Evolutionary conservation across 257 asterid genomes (phyloP).

Genomic region (Penstemon newberryi): DNA sequence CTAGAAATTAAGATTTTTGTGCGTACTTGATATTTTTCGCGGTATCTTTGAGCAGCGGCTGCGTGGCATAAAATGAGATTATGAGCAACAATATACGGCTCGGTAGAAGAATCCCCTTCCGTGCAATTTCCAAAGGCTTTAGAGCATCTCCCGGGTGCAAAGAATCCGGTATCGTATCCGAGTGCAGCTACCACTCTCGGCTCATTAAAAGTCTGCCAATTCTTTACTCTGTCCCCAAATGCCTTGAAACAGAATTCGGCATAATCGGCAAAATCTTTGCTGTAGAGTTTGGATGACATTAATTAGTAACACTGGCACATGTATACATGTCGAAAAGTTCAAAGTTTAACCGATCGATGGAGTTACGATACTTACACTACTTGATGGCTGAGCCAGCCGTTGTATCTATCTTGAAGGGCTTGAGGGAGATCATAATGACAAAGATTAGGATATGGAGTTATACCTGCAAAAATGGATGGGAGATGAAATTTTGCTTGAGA

Average conservation of each 20-base stretch:
- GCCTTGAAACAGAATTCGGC: constrained; percentile 91
- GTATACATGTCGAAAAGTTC: background rate
- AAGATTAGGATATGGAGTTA: constrained; percentile 83
- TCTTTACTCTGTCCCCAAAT: constrained; percentile 86
- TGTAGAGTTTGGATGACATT: constrained; percentile 32
- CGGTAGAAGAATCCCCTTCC: constrained; percentile 77
- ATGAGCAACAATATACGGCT: constrained; percentile 89
- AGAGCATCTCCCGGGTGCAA: constrained; percentile 92
- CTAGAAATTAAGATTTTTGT: no score
- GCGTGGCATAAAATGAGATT: constrained; percentile 75
- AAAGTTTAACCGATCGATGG: background rate
- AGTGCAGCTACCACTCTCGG: constrained; percentile 86
- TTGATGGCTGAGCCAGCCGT: constrained; percentile 76
- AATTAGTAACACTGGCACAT: background rate
- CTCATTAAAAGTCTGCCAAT: constrained; percentile 93
- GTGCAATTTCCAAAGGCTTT: constrained; percentile 78
- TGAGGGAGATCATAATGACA: constrained; percentile 95
- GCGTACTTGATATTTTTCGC: constrained; percentile 63
- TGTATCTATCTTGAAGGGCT: constrained; percentile 81
- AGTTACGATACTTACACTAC: constrained; percentile 61
- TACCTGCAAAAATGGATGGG: constrained; percentile 45
- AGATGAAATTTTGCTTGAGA: no score
- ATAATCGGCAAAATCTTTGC: constrained; percentile 87
- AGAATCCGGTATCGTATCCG: constrained; percentile 80
- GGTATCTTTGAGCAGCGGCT: constrained; percentile 71